Base-by-base conservation (phyloP, 768 basidiomycete genomes). In the Mrakia frigida region DNA sequence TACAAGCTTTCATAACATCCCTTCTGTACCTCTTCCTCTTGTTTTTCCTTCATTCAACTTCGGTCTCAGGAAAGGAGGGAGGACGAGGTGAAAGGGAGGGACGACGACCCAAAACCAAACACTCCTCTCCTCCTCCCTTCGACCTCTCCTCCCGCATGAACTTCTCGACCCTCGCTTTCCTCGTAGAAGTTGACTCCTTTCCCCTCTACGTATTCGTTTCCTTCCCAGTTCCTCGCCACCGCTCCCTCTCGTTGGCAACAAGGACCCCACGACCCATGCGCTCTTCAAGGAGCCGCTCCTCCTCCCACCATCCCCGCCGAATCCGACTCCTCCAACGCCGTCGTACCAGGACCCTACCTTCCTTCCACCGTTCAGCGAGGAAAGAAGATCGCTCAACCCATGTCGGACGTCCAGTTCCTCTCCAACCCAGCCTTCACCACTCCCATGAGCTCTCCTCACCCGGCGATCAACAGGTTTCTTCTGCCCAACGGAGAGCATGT, bases 401-500 rank as follows among this genome's bases (percentile, higher is more conserved):
- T 65, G 18, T 7, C 75, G 56, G 70, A 76, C 70, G 70, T 13
- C 23, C 33, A 53, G 35, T 77, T 77, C 37, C 46, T 77, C 46
- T 23, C 61, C 16, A 77, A 77, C 85, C 87, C 53, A 82, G 85
- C 56, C 84, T 70, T 78, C 39, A 52, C 76, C 23, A 52, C 79
- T 13, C 73, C 78, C 33, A 75, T 80, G 37, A 76, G 74, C 25
- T 69, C 68, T 18, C 80, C 88, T 2, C 92, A 93, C 82, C 91
- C 91, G 9, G 88, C 89, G 35, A 88, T 97, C 81, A 91, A 92
- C 80, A 88, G 93, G 41, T 97, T 97, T 83, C 87, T 90, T 53
- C 88, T 98, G 23, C 94, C 95, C 0, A 89, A 91, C 75, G 89
- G 91, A 70, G 94, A 86, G 77, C 91, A 90, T 80, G 92, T 98